Percentiles rank a stretch among this genome's conserved stretches.
These are phyloP conservation scores for Medicago ruthenica DNA, from an alignment of 306 rosid species.

Conservation along the genomic window DNA sequence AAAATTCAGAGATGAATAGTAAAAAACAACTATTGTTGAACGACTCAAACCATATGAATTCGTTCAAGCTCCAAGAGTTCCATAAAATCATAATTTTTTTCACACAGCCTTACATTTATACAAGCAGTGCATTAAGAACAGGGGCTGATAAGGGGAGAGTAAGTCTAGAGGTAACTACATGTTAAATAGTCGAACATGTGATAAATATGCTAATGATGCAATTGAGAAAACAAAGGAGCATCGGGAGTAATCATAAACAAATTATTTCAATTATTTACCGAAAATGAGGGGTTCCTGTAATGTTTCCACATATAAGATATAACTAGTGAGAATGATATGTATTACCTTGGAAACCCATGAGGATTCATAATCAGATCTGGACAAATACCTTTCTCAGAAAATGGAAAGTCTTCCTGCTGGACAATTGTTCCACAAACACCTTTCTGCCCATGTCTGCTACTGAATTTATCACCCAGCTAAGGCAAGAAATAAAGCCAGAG, in stretches of 20 bases:
- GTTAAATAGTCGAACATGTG: too few relatives aligned
- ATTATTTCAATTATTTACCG: background rate
- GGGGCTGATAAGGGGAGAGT: too few relatives aligned
- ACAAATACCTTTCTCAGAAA: slow-evolving; percentile 95
- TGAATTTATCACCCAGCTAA: slow-evolving; percentile 94
- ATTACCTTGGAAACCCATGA: slow-evolving; percentile 96
- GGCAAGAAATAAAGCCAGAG: slow-evolving; percentile 35
- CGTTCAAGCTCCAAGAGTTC: too few relatives aligned
- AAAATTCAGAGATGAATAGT: too few relatives aligned
- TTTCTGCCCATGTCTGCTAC: slow-evolving; percentile 99
- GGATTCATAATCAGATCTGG: slow-evolving; percentile 98
- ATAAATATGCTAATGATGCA: background rate
- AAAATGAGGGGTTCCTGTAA: background rate
- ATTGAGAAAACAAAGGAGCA: slow-evolving; percentile 28
- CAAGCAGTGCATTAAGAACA: too few relatives aligned
- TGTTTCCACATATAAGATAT: slow-evolving; percentile 15
- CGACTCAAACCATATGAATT: too few relatives aligned
- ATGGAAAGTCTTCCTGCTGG: slow-evolving; percentile 95
- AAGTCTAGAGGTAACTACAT: too few relatives aligned
- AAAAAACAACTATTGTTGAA: too few relatives aligned
- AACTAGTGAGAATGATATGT: slow-evolving; percentile 2
- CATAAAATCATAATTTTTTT: too few relatives aligned
- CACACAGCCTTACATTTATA: too few relatives aligned
- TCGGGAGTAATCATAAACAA: background rate
- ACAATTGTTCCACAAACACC: slow-evolving; percentile 97